Evolutionary conservation across 495 filamentous ascomycete species (phyloP), one percentile per base, ranked within the genome.

Genomic region (Cudoniella acicularis): DNA sequence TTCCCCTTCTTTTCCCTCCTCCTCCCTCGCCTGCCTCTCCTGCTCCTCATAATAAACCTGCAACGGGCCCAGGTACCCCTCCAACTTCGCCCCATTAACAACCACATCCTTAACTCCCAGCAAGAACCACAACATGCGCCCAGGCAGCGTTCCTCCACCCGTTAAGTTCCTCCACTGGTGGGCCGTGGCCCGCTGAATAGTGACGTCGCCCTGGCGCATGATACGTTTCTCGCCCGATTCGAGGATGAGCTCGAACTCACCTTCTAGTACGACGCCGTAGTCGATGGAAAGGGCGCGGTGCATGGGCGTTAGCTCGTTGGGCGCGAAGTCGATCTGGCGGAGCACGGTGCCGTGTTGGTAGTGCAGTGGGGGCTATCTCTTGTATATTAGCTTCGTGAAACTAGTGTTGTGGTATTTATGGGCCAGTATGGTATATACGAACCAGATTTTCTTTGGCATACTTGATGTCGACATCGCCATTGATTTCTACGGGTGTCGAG

Each of bases 241-340:
- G 6, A 91, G 70, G 10, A 79, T 67, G 70, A 84, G 77, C 67
- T 81, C 84, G 16, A 87, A 64, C 64, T 81, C 70, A 0, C 89
- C 89, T 66, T 91, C 88, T 9, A 92, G 53, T 21, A 93, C 81
- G 55, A 90, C 77, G 1, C 87, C 88, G 52, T 87, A 91, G 59
- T 92, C 89, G 2, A 93, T 68, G 21, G 79, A 84, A 65, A 84
- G 75, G 2, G 89, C 89, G 1, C 88, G 79, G 57, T 93, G 89
- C 78, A 92, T 80, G 2, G 57, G 41, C 1, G 57, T 49, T 17
- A 22, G 36, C 0, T 11, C n/a, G 17, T 36, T 36, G 0, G 57
- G 57, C 2, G 50, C 50, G 13, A 54, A 49, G 27, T 60, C 51
- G 13, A 60, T 42, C 9, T 43, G 8, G n/a, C 57, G 57, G 0